A percentile compares a stretch with the other conserved stretches of the same genome.
phyloP scores from a whole-genome alignment of 345 rosid species.

The Camelina hispida region DNA sequence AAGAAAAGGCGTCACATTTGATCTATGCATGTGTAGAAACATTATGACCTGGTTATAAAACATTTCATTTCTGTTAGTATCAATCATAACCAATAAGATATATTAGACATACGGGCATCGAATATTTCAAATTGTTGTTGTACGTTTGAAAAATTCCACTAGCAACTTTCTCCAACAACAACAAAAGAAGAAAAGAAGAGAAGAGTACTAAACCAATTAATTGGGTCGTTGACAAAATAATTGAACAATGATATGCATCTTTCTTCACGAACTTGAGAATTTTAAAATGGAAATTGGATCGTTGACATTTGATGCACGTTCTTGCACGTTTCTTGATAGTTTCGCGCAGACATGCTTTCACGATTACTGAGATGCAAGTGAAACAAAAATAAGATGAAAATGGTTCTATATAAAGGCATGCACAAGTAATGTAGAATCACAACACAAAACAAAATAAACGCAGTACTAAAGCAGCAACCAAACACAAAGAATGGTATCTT shows the following conservation, averaged over 20 bases:
- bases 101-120: background rate
- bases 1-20: background rate
- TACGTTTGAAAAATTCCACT: background rate
- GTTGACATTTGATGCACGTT: conserved; percentile 42
- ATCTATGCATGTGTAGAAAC: background rate
- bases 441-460: conserved; percentile 21
- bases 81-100: too few species aligned
- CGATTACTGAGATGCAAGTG: conserved; percentile 18
- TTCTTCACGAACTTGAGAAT: conserved; percentile 28
- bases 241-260: conserved; percentile 40
- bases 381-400: background rate
- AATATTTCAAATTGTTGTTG: conserved; percentile 2
- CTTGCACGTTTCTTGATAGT: conserved; percentile 34
- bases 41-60: background rate
- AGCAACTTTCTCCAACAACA: background rate
- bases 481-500: conserved; percentile 33
- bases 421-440: conserved; percentile 24
- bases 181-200: background rate
- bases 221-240: conserved; percentile 32
- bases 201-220: background rate
- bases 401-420: conserved; percentile 28
- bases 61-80: too few species aligned
- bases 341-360: conserved; percentile 30
- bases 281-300: conserved; percentile 9
- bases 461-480: conserved; percentile 14